phyloP scores from a whole-genome alignment of 345 rosid genomes.

The Anastatica hierochuntica region DNA sequence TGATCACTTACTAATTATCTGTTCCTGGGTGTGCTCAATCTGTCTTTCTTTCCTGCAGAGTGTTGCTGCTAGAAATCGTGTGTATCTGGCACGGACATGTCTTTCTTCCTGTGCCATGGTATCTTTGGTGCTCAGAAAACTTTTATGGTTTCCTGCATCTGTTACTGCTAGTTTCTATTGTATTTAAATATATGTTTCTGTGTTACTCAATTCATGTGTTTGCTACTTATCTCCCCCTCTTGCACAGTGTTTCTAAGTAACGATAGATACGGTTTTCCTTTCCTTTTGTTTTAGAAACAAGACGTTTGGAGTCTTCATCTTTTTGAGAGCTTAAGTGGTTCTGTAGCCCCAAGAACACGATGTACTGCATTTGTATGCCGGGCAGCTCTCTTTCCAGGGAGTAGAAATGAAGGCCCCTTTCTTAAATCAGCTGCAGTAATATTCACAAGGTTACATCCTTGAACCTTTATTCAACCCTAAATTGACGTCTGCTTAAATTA shows the following conservation, averaged over 20 bases:
- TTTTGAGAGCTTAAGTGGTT: slow-evolving; percentile 29
- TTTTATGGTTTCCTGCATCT: neutral
- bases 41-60: slow-evolving; percentile 28
- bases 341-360: slow-evolving; percentile 38
- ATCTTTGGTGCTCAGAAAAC: slow-evolving; percentile 22
- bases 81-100: slow-evolving; percentile 27
- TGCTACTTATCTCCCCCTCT: neutral
- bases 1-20: neutral
- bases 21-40: neutral
- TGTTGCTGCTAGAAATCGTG: slow-evolving; percentile 31
- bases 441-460: slow-evolving; percentile 37
- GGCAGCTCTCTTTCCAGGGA: slow-evolving; percentile 40
- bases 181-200: neutral
- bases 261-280: neutral
- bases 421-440: slow-evolving; percentile 40
- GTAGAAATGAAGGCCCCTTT: slow-evolving; percentile 43
- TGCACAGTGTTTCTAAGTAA: neutral
- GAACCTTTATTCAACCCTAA: neutral
- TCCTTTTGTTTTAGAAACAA: slow-evolving; percentile 38
- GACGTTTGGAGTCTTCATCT: slow-evolving; percentile 54
- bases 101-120: slow-evolving; percentile 59
- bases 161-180: neutral
- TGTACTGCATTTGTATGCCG: slow-evolving; percentile 43
- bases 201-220: neutral
- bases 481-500: neutral